Base-by-base conservation (phyloP, 306 rosid genomes). In the Ammopiptanthus mongolicus region DNA sequence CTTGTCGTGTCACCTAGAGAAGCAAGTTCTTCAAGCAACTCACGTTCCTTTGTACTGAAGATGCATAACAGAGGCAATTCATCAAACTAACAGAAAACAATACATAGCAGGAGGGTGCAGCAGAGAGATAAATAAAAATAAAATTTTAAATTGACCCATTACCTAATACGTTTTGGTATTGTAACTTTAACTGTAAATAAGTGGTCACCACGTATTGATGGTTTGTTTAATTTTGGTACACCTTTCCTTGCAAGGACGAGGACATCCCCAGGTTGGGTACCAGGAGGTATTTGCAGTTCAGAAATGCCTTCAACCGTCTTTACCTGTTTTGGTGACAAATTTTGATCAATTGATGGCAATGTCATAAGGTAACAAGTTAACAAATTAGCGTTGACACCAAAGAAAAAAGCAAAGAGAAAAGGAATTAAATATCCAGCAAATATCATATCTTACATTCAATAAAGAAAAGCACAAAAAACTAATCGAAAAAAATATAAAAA, bases 151-250 rank as follows among this genome's bases (percentile, higher is more conserved):
- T 74, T 22, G 44, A 46, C 56, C 53, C 69, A 12, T 48, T 85
- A 95, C 99, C 99, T 91, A 69, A 91, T 71, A 57, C 96, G 93
- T 70, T 88, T 92, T 41, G 99, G 97, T 81, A 95, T 87, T 21
- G 93, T 84, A 68, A 95, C 96, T 85, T 95, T 88, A 60, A 95
- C 88, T 14, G 88, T 88, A 81, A 95, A 90, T 79, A 95, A 77
- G 87, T 95, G 99, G 75, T 95, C 97, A 4, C 99, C 97, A 22
- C 99, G 97, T 63, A 95, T 86, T 41, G 97, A 88, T 22, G 97
- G 90, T 71, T 86, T 92, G 86, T 90, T 95, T 70, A 95, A 76
- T 84, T 95, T 95, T 23, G 97, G 99, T 12, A 76, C 93, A 71
- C 99, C 99, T 82, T 92, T 95, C 80, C 90, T 92, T 6, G 99